Base-by-base conservation (phyloP, 352 stramenopile species). In the Pythium aphanidermatum region DNA sequence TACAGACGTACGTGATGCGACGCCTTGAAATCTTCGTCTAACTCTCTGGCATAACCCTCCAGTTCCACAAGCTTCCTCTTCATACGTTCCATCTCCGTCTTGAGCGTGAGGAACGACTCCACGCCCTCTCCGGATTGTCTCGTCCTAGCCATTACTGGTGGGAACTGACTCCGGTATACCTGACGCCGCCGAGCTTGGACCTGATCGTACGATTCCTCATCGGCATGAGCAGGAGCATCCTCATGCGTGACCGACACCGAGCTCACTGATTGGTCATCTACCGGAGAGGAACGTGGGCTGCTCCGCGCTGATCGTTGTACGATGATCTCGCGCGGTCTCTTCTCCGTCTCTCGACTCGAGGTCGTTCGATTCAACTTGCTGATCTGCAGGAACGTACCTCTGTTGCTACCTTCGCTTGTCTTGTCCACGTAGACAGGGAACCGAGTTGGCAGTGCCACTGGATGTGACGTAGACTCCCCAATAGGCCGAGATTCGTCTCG, bases 21-120 rank as follows among this genome's bases (percentile, higher is more conserved):
- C 23, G 53, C 37, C 39, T 73, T 78, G 13, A 84, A 86, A 13
- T 84, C 67, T 1, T 83, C 55, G 25, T 84, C 71, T 8, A 86
- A 81, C 14, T 65, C 59, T 26, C 71, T 55, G 1, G 74, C 74
- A 31, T 55, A 72, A 11, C 46, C 62, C 34, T 86, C 71, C 23
- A 86, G 63, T 19, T 60, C 64, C 13, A 35, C 29, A 19, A 86
- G 51, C 9, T 70, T 72, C n/a, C 58, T 51, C 24, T 63, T 76
- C 55, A 83, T 72, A 31, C 53, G 46, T 30, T 74, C 56, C 67
- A 84, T 79, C 19, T 78, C 65, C 21, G 67, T 46, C 31, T 58
- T 60, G 11, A 84, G 40, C 12, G 58, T 46, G 17, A 66, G 39
- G 14, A 83, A 59, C 11, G 65, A 55, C 10, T 30, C 44, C 16